These are phyloP conservation scores for Neotropicomus parvogracilis DNA, from an alignment of 1,284 basidiomycete species.

Conservation along the genomic window DNA sequence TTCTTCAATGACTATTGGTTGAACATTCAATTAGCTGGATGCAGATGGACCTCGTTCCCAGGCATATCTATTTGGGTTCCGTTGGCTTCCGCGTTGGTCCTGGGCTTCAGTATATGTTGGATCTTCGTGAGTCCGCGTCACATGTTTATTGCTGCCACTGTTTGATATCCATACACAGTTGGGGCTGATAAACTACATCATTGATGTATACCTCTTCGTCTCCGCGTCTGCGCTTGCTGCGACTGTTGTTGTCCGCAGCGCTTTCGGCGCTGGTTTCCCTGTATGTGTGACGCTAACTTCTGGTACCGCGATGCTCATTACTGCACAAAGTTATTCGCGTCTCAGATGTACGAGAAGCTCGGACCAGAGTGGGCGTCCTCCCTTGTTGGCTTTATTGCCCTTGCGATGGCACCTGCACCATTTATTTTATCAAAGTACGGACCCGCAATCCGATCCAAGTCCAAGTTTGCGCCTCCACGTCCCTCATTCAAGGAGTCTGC, in stretches of 20 bases:
- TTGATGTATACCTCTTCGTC: constrained; percentile 54
- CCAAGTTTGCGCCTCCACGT: constrained; percentile 39
- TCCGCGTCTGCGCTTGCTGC: constrained; percentile 60
- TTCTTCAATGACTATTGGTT: neutral
- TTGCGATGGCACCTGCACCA: constrained; percentile 53
- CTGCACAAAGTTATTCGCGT: constrained; percentile 43
- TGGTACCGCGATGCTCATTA: constrained; percentile 10
- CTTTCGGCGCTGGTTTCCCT: constrained; percentile 58
- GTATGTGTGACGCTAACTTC: constrained; percentile 30
- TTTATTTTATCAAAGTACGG: constrained; percentile 49
- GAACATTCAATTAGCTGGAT: constrained; percentile 1
- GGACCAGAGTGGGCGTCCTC: constrained; percentile 56
- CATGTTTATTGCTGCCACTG: neutral
- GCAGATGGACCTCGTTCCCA: constrained; percentile 53
- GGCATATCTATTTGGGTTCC: constrained; percentile 57
- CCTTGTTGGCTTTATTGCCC: constrained; percentile 49
- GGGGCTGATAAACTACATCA: constrained; percentile 53
- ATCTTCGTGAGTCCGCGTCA: constrained; percentile 47
- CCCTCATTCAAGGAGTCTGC: constrained; percentile 13
- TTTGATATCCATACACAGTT: constrained; percentile 34
- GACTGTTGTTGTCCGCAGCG: constrained; percentile 51
- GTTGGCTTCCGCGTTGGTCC: constrained; percentile 45
- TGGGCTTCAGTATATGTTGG: constrained; percentile 55
- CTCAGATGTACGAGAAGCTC: constrained; percentile 50
- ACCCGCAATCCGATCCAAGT: constrained; percentile 41